These are phyloP conservation scores for Phoma sp. DNA, from an alignment of 2,329 filamentous ascomycete species.

Conservation along the genomic window DNA sequence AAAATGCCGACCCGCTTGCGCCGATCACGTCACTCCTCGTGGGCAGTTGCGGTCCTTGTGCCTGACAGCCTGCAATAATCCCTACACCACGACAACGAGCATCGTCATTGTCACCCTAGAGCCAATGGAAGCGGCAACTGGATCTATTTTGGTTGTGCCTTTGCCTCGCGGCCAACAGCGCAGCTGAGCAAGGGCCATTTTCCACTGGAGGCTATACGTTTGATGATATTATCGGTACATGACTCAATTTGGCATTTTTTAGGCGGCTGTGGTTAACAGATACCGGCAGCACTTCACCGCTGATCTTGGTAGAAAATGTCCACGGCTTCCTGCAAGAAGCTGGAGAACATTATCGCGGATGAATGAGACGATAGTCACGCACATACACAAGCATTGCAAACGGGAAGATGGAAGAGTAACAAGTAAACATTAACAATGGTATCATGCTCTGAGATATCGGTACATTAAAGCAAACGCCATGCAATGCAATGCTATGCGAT, in stretches of 20 bases:
- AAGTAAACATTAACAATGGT: slow-evolving; percentile 15
- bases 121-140: background rate
- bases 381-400: background rate
- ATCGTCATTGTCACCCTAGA: slow-evolving; percentile 3
- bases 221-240: background rate
- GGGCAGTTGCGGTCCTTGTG: background rate
- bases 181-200: background rate
- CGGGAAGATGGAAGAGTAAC: background rate
- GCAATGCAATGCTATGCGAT: slow-evolving; percentile 28
- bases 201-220: slow-evolving; percentile 1
- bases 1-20: slow-evolving; percentile 1
- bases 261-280: background rate
- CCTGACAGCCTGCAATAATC: slow-evolving; percentile 9
- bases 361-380: background rate
- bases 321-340: background rate
- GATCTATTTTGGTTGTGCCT: background rate
- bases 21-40: slow-evolving; percentile 2
- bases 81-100: background rate
- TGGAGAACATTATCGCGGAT: background rate
- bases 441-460: slow-evolving; percentile 11
- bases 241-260: background rate
- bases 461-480: slow-evolving; percentile 22
- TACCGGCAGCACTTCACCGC: background rate
- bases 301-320: background rate
- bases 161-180: background rate